Percentiles rank a stretch among this genome's conserved stretches.
phyloP scores from a whole-genome alignment of 371 early-diverging fungal species.

The Mortierella sp. region DNA sequence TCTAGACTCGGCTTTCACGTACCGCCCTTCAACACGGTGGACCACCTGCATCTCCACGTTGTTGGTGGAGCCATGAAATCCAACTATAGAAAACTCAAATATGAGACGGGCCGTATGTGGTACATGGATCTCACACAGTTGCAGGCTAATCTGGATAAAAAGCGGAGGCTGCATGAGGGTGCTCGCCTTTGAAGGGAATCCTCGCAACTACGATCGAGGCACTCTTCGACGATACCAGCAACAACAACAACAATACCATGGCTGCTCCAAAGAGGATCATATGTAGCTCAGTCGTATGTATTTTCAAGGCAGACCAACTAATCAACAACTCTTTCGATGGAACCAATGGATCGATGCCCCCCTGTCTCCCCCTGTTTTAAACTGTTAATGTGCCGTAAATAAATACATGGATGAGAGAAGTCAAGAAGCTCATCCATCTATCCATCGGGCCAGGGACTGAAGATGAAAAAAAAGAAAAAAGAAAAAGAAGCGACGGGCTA shows the following conservation, averaged over 20 bases:
- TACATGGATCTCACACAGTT: constrained; percentile 43
- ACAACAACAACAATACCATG: not conserved
- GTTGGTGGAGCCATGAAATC: constrained; percentile 62
- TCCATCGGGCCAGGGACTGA: not conserved
- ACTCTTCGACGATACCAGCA: not conserved
- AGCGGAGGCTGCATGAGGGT: constrained; percentile 24
- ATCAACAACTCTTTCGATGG: too few species aligned
- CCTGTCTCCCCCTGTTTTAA: too few species aligned
- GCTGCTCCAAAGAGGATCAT: not conserved
- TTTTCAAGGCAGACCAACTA: too few species aligned
- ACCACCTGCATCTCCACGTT: constrained; percentile 70
- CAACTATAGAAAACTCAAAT: constrained; percentile 43
- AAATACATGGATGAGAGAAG: too few species aligned
- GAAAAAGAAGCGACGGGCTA: not conserved
- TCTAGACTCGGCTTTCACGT: constrained; percentile 70
- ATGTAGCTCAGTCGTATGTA: too few species aligned
- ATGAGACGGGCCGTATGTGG: constrained; percentile 50
- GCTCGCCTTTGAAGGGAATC: constrained; percentile 33
- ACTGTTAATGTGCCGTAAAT: too few species aligned
- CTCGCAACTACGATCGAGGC: too few species aligned
- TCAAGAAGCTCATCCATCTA: too few species aligned
- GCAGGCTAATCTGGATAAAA: constrained; percentile 30
- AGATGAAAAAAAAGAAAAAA: not conserved
- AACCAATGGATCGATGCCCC: too few species aligned
- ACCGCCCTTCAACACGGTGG: constrained; percentile 69